Conservation (phyloP, 257 asterid genomes). For the Solanum okadae region DNA sequence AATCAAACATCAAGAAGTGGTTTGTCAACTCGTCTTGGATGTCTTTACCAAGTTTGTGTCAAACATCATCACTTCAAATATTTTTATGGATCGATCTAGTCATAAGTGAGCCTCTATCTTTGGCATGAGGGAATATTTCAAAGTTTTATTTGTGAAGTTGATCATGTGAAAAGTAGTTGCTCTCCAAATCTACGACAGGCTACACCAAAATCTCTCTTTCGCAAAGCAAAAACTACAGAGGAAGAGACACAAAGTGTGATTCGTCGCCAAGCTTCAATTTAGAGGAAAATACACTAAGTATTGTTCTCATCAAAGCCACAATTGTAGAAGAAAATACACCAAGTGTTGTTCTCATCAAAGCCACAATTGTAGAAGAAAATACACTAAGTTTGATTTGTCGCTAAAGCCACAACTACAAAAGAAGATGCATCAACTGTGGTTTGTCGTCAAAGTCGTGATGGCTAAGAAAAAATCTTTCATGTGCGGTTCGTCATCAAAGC, state of each 20-base stretch:
- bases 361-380: neutral
- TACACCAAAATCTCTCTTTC: neutral
- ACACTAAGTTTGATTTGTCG: neutral
- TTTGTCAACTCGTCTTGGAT: neutral
- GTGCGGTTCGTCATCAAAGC: neutral
- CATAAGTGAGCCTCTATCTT: neutral
- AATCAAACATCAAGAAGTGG: neutral
- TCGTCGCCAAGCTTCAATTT: neutral
- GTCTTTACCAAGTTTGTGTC: neutral
- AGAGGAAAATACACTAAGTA: neutral
- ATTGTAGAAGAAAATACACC: neutral
- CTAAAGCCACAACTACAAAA: neutral
- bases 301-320: neutral
- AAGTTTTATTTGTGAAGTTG: neutral
- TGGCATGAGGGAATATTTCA: neutral
- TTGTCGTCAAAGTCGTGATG: fast-evolving
- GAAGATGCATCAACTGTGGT: neutral
- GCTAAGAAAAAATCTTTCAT: fast-evolving
- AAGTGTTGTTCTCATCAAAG: neutral
- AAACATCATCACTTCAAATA: neutral
- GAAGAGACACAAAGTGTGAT: neutral
- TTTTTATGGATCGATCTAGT: neutral
- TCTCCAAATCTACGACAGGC: neutral
- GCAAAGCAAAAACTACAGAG: neutral
- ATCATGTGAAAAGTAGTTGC: too few relatives aligned